Base-by-base conservation (phyloP, 2,329 filamentous ascomycete species). In the Phialemoniopsis sp. region DNA sequence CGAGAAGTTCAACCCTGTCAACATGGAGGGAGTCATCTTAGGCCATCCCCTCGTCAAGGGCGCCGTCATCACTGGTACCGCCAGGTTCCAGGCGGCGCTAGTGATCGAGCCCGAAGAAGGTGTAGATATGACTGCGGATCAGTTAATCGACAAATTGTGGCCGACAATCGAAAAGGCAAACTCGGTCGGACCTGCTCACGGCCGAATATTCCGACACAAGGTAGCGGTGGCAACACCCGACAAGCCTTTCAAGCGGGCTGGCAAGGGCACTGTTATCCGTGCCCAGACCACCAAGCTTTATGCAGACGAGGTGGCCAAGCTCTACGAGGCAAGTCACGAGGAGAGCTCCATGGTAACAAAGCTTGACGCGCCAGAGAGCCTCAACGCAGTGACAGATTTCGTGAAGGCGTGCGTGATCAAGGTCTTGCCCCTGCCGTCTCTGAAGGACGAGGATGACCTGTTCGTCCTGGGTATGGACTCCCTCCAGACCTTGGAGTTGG, bases 1-100 rank as follows among this genome's bases (percentile, higher is more conserved):
- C 18, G 46, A 48, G 12, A 48, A 47, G 28, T 45, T 47, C 40
- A 45, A 43, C n/a, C 39, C 39, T 5, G 34, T 40, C 15, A 13
- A 29, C 10, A 29, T 40, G 13, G 33, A 40, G n/a, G 33, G 33
- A 7, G 13, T 13, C 28, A 33, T 40, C 34, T 5, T 9, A 16
- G 14, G 32, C 15, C 4, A 16, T 33, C 15, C 32, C 12, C n/a
- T 16, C 4, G 32, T 33, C 32, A 13, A 15, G 14, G 32, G 32
- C 9, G 32, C 14, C 4, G 13, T 33, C 9, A 10, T 33, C 9
- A 15, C 17, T 15, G 32, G 32, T 5, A n/a, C 5, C 4, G 32
- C 4, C 5, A 12, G 32, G 32, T 17, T 17, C 7, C 32, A 33
- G 14, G 32, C 14, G 18, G 9, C 32, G 12, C 14, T 33, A 15